Conservation (phyloP, 305 asterid genomes). For the Andrographis paniculata region DNA sequence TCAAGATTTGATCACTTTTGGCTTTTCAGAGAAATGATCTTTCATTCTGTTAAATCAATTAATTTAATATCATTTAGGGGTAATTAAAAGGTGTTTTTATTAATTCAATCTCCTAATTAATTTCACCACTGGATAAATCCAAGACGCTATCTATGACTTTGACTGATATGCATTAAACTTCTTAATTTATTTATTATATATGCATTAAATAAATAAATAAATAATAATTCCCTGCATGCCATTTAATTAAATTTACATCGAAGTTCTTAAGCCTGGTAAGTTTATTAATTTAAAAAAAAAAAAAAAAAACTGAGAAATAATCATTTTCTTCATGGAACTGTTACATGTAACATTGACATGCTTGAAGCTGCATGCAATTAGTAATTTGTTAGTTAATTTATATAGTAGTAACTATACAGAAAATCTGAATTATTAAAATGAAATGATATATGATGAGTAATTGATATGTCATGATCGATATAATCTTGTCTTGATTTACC, state of each 20-base stretch:
- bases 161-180: background rate
- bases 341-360: too few species aligned
- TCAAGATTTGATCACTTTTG: slow-evolving; percentile 1
- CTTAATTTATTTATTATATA: background rate
- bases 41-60: slow-evolving; percentile 2
- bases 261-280: too few species aligned
- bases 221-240: background rate
- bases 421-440: too few species aligned
- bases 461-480: background rate
- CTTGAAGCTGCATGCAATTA: too few species aligned
- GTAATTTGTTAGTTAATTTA: too few species aligned
- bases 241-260: too few species aligned
- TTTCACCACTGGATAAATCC: background rate
- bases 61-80: background rate
- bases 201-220: background rate
- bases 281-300: too few species aligned
- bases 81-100: slow-evolving; percentile 22
- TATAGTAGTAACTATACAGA: too few species aligned
- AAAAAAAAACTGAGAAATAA: too few species aligned
- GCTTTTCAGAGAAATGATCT: slow-evolving; percentile 14
- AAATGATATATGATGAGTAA: too few species aligned
- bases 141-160: slow-evolving; percentile 23
- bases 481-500: slow-evolving; percentile 19
- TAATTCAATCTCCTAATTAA: too few species aligned
- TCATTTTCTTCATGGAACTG: too few species aligned